Base-by-base conservation (phyloP, 495 filamentous ascomycete genomes). In the Alectoria sarmentosa region DNA sequence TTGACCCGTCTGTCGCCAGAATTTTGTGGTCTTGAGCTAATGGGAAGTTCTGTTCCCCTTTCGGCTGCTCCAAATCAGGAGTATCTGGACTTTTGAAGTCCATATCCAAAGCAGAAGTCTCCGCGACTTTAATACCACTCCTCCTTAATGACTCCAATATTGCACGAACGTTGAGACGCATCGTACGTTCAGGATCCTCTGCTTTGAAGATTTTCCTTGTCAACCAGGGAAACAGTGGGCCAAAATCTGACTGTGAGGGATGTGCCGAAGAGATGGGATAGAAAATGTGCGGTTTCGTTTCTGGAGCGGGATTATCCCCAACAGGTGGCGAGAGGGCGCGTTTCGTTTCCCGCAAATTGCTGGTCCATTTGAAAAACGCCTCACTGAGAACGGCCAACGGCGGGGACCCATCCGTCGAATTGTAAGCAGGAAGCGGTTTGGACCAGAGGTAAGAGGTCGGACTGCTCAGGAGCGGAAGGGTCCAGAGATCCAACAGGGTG, bases 161-260 rank as follows among this genome's bases (percentile, higher is more conserved):
- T 6, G 88, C 88, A 4, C 88, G 71, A 7, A 79, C 73, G 63
- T 92, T 91, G 28, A 91, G 73, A 55, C 80, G 74, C 46, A 92
- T 69, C 1, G 83, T 80, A 2, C 84, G 74, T 67, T 86, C 84
- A 0, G 88, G 88, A 58, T 85, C 79, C 64, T 85, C 82, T 3
- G 80, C 80, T 7, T 79, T 78, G 67, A 87, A 83, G 11, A 86
- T 75, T 59, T 76, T 76, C 58, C 78, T 80, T 30, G 84, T 85
- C 28, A 88, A 67, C 75, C 82, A 83, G 1, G 90, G 88, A 70
- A 91, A 92, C 26, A 93, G 73, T 15, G 90, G 71, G n/a, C 85
- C 89, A 71, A 91, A 92, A 69, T 92, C 90, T 21, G 82, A 86
- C 75, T 92, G 90, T 42, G 76, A 84, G 30, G 92, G 77, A 71